Evolutionary conservation across 495 filamentous ascomycete genomes (phyloP).

Genomic region (Tuber melanosporum): DNA sequence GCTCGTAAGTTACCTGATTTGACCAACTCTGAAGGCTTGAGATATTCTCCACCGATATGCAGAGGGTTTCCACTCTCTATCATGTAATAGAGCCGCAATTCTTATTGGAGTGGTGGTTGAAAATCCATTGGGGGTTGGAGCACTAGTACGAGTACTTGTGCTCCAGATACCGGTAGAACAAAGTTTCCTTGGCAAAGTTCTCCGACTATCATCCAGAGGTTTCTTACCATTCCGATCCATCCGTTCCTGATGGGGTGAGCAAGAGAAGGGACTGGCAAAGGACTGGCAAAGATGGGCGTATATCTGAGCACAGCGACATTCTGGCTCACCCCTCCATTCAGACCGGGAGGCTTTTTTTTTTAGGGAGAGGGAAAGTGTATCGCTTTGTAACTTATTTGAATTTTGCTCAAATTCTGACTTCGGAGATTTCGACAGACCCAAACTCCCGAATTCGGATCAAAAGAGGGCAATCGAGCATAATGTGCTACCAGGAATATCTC

Average conservation of each 20-base stretch:
- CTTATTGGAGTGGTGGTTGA: neutral
- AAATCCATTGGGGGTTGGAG: neutral
- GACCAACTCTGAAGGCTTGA: neutral
- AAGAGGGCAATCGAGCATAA: too few species aligned
- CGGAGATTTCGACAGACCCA: too few species aligned
- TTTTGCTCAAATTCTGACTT: too few species aligned
- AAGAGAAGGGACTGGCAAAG: neutral
- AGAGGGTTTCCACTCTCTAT: neutral
- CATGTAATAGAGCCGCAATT: neutral
- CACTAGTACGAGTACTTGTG: too few species aligned
- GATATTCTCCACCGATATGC: neutral
- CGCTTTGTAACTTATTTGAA: too few species aligned
- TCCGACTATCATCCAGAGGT: neutral
- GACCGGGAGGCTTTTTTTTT: neutral
- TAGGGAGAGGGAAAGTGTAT: neutral
- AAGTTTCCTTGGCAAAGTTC: neutral
- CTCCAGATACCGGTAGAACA: neutral
- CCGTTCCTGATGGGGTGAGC: neutral
- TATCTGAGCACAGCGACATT: too few species aligned
- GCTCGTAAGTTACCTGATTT: neutral
- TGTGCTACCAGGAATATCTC: too few species aligned
- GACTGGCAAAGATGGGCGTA: neutral
- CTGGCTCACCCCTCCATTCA: neutral
- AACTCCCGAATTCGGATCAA: too few species aligned
- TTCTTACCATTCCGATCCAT: neutral